Conservation (phyloP, 306 rosid genomes). For the Cucurbita moschata region DNA sequence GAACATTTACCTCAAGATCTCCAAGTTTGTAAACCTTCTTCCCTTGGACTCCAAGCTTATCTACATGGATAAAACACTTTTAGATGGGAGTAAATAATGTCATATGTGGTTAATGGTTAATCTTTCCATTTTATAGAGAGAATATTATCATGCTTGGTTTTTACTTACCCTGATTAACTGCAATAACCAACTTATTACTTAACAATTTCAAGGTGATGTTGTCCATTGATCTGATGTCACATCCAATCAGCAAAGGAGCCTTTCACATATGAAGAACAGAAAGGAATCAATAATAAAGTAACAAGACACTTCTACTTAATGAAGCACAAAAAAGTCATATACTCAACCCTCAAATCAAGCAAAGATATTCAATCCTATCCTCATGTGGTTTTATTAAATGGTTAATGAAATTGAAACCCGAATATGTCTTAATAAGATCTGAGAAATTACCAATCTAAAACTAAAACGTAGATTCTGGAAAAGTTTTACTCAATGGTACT, state of each 20-base stretch:
- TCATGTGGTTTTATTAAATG: background rate
- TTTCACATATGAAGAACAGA: conserved; percentile 8
- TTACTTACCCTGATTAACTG: conserved; percentile 57
- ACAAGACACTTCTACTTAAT: background rate
- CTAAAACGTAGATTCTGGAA: background rate
- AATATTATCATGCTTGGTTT: background rate
- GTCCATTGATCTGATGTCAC: conserved; percentile 53
- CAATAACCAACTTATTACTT: conserved; percentile 52
- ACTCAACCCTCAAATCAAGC: background rate
- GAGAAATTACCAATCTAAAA: background rate
- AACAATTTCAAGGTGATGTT: conserved; percentile 26
- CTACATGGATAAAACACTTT: conserved; percentile 13
- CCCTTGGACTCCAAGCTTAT: conserved; percentile 58
- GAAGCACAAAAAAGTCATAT: background rate
- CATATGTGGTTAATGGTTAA: background rate
- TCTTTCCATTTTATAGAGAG: background rate
- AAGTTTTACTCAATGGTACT: background rate
- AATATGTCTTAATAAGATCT: background rate
- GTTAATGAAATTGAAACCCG: background rate
- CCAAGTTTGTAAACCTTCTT: conserved; percentile 32
- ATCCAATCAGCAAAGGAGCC: conserved; percentile 66
- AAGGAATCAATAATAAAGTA: background rate
- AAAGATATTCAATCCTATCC: background rate
- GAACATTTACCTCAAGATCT: conserved; percentile 42
- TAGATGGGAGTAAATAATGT: background rate